Conservation (phyloP, 352 stramenopile species). For the Phytophthora syringae region DNA sequence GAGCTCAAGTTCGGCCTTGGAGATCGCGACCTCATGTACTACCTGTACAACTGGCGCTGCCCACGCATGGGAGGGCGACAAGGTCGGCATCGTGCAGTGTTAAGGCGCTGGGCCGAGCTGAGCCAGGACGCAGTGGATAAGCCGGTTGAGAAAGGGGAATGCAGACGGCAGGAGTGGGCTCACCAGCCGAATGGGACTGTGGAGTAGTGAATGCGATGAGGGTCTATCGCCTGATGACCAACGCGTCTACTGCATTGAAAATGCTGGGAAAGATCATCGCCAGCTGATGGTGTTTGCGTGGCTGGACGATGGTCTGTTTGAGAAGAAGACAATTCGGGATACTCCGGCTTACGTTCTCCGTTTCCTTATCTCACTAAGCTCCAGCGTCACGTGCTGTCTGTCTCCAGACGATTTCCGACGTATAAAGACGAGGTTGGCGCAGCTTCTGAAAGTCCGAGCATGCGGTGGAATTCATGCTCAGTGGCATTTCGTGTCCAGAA, state of each 20-base stretch:
- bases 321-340: conserved; percentile 43
- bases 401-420: conserved; percentile 19
- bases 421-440: conserved; percentile 22
- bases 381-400: conserved; percentile 34
- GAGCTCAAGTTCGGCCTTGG: conserved; percentile 68
- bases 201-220: conserved; percentile 38
- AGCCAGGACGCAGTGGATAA: conserved; percentile 64
- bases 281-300: conserved; percentile 64
- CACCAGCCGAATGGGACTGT: conserved; percentile 35
- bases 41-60: conserved; percentile 84
- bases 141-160: no score
- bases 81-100: conserved; percentile 65
- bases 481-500: conserved; percentile 49
- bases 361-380: conserved; percentile 36
- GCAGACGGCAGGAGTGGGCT: conserved; percentile 61
- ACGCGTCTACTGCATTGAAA: conserved; percentile 57
- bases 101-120: conserved; percentile 42
- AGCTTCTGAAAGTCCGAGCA: conserved; percentile 2
- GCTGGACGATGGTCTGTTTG: conserved; percentile 47
- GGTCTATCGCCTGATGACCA: conserved; percentile 39
- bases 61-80: conserved; percentile 54
- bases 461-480: conserved; percentile 29
- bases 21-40: conserved; percentile 74
- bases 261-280: background rate
- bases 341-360: conserved; percentile 68